Conservation (phyloP, 139 green algal genomes). For the Chlamydomonas applanata region DNA sequence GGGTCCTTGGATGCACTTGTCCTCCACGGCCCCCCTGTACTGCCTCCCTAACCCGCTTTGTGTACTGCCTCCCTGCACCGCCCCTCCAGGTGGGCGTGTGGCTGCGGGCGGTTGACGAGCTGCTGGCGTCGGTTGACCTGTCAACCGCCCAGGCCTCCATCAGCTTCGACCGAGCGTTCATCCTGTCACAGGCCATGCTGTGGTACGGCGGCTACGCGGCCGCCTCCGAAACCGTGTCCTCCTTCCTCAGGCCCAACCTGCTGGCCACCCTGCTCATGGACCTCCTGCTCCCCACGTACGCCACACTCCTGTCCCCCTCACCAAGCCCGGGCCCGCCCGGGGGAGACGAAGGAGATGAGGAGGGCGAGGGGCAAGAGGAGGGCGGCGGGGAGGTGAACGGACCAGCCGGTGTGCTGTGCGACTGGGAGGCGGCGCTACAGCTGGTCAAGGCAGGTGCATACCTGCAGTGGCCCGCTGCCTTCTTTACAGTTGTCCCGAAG, state of each 20-base stretch:
- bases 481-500: background rate
- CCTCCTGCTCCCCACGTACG: constrained; percentile 1
- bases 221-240: background rate
- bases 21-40: too few species aligned
- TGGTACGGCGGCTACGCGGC: background rate
- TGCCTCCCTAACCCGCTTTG: too few species aligned
- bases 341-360: background rate
- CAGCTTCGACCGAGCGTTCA: background rate
- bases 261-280: background rate
- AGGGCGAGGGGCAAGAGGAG: background rate
- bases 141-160: too few species aligned
- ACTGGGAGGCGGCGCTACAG: background rate
- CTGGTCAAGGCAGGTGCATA: background rate
- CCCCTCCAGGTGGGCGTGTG: too few species aligned
- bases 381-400: background rate
- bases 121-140: too few species aligned
- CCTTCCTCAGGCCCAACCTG: constrained; percentile 4
- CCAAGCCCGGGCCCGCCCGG: background rate
- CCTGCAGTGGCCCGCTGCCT: background rate
- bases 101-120: too few species aligned
- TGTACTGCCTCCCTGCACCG: too few species aligned
- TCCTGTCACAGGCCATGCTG: background rate
- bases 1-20: too few species aligned
- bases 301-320: background rate
- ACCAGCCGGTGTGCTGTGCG: background rate